Conservation (phyloP, 192 early-diverging fungal genomes). For the Linnemannia zychae region DNA sequence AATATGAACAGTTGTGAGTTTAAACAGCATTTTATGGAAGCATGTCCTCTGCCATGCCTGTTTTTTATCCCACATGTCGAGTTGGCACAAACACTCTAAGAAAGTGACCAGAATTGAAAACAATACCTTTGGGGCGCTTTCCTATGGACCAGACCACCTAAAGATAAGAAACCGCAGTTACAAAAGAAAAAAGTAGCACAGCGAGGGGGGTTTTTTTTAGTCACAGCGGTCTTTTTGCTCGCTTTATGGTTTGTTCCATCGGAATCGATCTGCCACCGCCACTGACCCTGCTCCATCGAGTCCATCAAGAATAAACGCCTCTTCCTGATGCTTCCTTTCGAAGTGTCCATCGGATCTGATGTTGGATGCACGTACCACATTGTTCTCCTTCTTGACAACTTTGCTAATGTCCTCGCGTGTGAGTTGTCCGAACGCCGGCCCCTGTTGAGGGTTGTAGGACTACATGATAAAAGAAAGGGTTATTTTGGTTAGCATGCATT, state of each 20-base stretch:
- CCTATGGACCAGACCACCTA: slow-evolving; percentile 56
- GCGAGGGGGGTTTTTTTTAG: not conserved
- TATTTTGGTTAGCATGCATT: not conserved
- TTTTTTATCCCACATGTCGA: not conserved
- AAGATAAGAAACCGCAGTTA: not conserved
- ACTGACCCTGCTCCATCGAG: slow-evolving; percentile 2
- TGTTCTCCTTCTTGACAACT: slow-evolving; percentile 57
- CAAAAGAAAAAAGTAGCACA: not conserved
- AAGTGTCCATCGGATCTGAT: not conserved
- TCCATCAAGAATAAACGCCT: not conserved
- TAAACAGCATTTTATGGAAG: not conserved
- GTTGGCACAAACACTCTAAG: not conserved
- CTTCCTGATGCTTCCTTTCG: not conserved
- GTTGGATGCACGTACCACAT: slow-evolving; percentile 50
- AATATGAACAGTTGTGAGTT: not conserved
- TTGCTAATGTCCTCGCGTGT: slow-evolving; percentile 66
- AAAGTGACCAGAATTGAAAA: not conserved
- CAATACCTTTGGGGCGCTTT: slow-evolving; percentile 42
- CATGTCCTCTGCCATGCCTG: not conserved
- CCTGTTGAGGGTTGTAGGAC: slow-evolving; percentile 52
- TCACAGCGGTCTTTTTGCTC: slow-evolving; percentile 5
- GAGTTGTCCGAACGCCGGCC: slow-evolving; percentile 65
- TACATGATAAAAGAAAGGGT: not conserved
- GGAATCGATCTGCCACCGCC: slow-evolving; percentile 40
- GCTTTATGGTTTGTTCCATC: slow-evolving; percentile 9